Evolutionary conservation across 1,284 basidiomycete species (phyloP), one percentile per base, ranked within the genome.

Genomic region (Puccinia hordei): DNA sequence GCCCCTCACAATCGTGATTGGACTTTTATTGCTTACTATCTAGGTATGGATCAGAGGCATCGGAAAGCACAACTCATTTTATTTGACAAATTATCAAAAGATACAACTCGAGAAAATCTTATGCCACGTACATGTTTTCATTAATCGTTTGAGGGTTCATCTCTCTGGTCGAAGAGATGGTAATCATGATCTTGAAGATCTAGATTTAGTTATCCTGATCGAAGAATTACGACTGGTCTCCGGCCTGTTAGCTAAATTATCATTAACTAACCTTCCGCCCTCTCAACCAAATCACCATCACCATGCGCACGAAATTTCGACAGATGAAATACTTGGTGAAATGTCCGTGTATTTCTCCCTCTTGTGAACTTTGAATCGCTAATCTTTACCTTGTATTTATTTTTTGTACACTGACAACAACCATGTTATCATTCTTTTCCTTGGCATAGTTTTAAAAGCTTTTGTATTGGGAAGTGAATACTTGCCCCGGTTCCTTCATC

Each of bases 401-500:
- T 38, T 44, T 53, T 19, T 19, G n/a, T 65, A 17, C 17, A 33
- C 27, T 24, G 59, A 65, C 49, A 33, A 61, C 41, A 30, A 19
- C 33, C 35, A 46, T 55, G 69, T 30, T 35, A 10, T 68, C 41
- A 24, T 68, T 77, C 27, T 27, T 17, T 46, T 68, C 33, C 22
- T 63, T 17, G 24, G 35, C 5, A 19, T 44, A 77, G 75, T 27
- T 77, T 77, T 77, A 24, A 44, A 13, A 65, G 75, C 33, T 77
- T 77, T 55, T 77, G 75, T 57, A 77, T 77, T 33, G 75, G 75
- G 22, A 77, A 77, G 57, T 77, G 49, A 77, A 33, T 24, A 6
- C 13, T 24, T 74, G 35, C 8, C 13, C 19, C 24, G 19, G 9
- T 24, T 4, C n/a, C 4, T 55, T 55, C 19, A 9, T 55, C 24